A percentile compares a stretch with the other conserved stretches of the same genome.
These are phyloP conservation scores for Buxus sempervirens DNA, from an alignment of 164 flowering plant species.

Conservation along the genomic window DNA sequence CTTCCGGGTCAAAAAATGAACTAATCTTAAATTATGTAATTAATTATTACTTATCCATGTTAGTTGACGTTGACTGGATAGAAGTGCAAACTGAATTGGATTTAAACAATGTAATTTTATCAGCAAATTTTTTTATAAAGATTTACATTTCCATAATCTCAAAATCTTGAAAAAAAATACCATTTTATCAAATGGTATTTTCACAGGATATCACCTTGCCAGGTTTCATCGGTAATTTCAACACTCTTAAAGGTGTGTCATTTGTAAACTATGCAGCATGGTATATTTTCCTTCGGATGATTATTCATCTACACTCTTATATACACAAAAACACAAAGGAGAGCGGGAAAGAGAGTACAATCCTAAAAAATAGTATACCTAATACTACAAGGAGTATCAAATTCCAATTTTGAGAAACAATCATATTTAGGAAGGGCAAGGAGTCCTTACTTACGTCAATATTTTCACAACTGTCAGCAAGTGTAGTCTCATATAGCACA, in stretches of 20 bases:
- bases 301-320: too few relatives aligned
- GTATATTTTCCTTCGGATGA: too few relatives aligned
- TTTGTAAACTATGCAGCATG: too few relatives aligned
- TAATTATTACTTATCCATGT: too few relatives aligned
- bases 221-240: background rate
- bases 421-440: slow-evolving; percentile 10
- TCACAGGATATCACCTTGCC: background rate
- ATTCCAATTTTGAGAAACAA: background rate
- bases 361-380: background rate
- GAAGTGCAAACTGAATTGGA: too few relatives aligned
- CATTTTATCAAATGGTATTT: background rate
- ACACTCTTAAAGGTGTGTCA: background rate
- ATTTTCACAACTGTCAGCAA: slow-evolving; percentile 54
- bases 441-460: slow-evolving; percentile 66
- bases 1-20: background rate
- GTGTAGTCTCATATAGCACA: slow-evolving; percentile 64
- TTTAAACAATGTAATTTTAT: too few relatives aligned
- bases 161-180: too few relatives aligned
- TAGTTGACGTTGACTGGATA: too few relatives aligned
- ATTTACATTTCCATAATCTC: too few relatives aligned
- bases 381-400: background rate
- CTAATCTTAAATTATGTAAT: too few relatives aligned
- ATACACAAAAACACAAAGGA: too few relatives aligned
- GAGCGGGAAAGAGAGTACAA: background rate
- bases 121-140: too few relatives aligned